These are phyloP conservation scores for Thozetella sp. DNA, from an alignment of 495 filamentous ascomycete genomes.

Conservation along the genomic window DNA sequence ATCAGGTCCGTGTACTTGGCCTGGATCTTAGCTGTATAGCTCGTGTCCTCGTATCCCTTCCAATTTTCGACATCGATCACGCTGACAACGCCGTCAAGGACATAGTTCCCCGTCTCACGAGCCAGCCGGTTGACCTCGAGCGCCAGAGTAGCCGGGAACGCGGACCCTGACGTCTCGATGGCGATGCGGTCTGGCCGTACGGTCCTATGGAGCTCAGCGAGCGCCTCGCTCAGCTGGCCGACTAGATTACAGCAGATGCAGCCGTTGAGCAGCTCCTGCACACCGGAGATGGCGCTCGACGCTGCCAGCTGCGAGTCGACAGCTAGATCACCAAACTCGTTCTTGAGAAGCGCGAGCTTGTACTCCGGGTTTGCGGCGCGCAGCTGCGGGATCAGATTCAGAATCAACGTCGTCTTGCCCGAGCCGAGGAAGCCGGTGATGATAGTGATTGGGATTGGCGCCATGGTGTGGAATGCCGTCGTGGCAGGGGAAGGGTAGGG, in stretches of 20 bases:
- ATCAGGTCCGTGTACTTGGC: slow-evolving; percentile 91
- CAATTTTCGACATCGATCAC: slow-evolving; percentile 98
- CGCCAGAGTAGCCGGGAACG: slow-evolving; percentile 88
- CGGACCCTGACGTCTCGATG: slow-evolving; percentile 87
- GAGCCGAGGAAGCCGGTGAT: slow-evolving; percentile 94
- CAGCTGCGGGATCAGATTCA: slow-evolving; percentile 87
- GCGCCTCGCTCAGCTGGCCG: slow-evolving; percentile 80
- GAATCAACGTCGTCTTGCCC: slow-evolving; percentile 90
- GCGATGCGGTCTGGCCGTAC: slow-evolving; percentile 79
- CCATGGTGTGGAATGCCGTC: slow-evolving; percentile 30
- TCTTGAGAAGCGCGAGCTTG: slow-evolving; percentile 92
- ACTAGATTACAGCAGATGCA: slow-evolving; percentile 99
- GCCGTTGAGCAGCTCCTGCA: slow-evolving; percentile 88
- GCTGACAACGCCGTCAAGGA: slow-evolving; percentile 86
- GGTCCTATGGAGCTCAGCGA: slow-evolving; percentile 65
- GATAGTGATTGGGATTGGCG: slow-evolving; percentile 87
- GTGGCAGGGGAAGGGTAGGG: neutral
- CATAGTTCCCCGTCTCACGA: slow-evolving; percentile 62
- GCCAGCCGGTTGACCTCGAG: slow-evolving; percentile 88
- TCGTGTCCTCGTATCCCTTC: slow-evolving; percentile 91
- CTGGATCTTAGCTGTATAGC: slow-evolving; percentile 83
- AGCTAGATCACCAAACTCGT: slow-evolving; percentile 95
- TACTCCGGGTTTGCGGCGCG: slow-evolving; percentile 64
- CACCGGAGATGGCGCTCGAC: slow-evolving; percentile 79
- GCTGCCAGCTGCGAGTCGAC: slow-evolving; percentile 90